Conservation (phyloP, 2,329 filamentous ascomycete species). For the Fusarium concolor region DNA sequence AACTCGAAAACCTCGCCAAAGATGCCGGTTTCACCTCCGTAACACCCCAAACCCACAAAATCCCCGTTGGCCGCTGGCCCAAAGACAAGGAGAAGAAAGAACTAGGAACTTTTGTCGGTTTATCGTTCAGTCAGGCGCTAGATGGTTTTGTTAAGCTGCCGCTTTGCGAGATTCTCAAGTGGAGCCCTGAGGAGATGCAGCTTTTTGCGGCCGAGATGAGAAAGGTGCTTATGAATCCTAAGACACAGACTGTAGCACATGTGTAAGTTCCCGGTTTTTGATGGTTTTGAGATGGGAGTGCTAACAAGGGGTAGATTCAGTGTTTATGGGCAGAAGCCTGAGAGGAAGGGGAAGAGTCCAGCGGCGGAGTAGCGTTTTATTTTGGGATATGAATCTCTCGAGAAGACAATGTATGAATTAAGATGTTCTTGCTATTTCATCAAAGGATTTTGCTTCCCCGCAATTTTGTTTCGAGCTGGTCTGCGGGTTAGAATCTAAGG, state of each 20-base stretch:
- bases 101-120: constrained; percentile 35
- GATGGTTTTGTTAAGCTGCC: constrained; percentile 43
- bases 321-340: constrained; percentile 36
- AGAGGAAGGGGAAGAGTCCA: rapidly evolving
- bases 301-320: constrained; percentile 24
- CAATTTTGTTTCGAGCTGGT: too few species aligned
- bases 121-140: constrained; percentile 40
- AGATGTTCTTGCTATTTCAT: rapidly evolving
- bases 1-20: constrained; percentile 33
- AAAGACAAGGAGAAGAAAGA: constrained; percentile 41
- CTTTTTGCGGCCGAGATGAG: constrained; percentile 42
- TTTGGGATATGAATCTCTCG: rapidly evolving
- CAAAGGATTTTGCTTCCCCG: too few species aligned
- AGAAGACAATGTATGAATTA: rapidly evolving
- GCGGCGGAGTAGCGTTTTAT: not conserved
- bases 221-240: constrained; percentile 23
- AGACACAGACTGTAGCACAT: constrained; percentile 25
- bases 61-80: constrained; percentile 39
- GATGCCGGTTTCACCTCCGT: constrained; percentile 18
- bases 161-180: constrained; percentile 35
- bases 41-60: constrained; percentile 22
- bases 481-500: too few species aligned
- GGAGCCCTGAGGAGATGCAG: constrained; percentile 40
- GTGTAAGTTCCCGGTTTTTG: constrained; percentile 26
- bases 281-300: rapidly evolving